Base-by-base conservation (phyloP, 305 asterid genomes). In the Fraxinus platypoda region DNA sequence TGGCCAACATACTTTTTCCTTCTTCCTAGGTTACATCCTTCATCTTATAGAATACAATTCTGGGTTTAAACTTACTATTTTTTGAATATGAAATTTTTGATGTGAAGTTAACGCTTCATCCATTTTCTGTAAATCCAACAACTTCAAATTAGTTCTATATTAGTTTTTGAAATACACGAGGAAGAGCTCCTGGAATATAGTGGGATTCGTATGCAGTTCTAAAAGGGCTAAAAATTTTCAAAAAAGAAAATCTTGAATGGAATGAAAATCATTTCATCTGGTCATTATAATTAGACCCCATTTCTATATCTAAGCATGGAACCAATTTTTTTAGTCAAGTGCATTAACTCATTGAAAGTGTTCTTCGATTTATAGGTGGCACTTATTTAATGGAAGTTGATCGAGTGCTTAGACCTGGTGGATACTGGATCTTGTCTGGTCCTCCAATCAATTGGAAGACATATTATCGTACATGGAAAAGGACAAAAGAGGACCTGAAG, bases 381-480 rank as follows among this genome's bases (percentile, higher is more conserved):
- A 89, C 87, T 89, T 94, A 93, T 84, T 86, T 95, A 62, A 91
- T 86, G 94, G 99, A 95, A 90, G 98, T 95, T 78, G 99, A 95
- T 82, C 87, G 99, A 84, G 97, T 95, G 82, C 94, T 95, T 74
- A 86, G 99, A 89, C 97, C 98, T 35, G 98, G 98, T 84, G 99
- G 99, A 68, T 94, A 87, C 86, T 95, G 99, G 99, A 90, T 95
- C 75, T 86, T 95, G 79, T 95, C 99, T 72, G 99, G 98, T 83
- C 99, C 99, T 77, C 99, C 99, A 23, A 94, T 95, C 88, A 94
- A 95, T 81, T 95, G 99, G 99, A 94, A 92, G 85, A 95, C 93
- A 17, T 91, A 94, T 89, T 92, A 91, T 78, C 84, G 75, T 57
- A 90, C 97, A 21, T 95, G 99, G 99, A 93, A 95, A 83, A 88